phyloP scores from a whole-genome alignment of 2,329 filamentous ascomycete genomes.

The Colletotrichum sp. region DNA sequence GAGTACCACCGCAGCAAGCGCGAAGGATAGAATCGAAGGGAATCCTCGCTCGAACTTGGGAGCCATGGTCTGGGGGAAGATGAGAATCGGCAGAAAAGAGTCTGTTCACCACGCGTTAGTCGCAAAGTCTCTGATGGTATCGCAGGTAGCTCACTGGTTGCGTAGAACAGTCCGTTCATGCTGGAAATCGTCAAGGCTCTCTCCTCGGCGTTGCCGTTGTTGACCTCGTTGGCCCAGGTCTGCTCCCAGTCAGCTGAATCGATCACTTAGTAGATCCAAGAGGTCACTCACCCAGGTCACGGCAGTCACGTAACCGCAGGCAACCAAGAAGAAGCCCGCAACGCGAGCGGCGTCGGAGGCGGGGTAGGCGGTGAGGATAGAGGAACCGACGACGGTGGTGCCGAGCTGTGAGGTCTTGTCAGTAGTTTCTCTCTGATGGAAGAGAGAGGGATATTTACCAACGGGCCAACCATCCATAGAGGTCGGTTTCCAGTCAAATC shows the following conservation, averaged over 20 bases:
- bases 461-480: not conserved
- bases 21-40: not conserved
- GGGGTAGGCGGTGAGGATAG: not conserved
- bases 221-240: conserved; percentile 38
- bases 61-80: conserved; percentile 36
- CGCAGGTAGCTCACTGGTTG: not conserved
- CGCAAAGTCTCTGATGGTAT: no score
- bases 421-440: not conserved
- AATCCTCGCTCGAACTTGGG: conserved; percentile 27
- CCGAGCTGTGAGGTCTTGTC: not conserved
- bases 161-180: conserved; percentile 38
- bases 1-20: not conserved
- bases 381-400: conserved; percentile 6
- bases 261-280: fast-evolving
- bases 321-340: not conserved
- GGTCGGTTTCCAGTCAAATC: not conserved
- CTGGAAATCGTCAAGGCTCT: conserved; percentile 34
- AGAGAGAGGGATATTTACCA: not conserved
- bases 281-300: not conserved
- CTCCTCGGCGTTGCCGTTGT: conserved; percentile 34
- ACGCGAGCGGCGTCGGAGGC: not conserved
- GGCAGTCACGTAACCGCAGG: conserved; percentile 1
- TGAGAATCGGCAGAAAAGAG: conserved; percentile 36
- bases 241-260: conserved; percentile 2
- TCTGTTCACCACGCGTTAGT: conserved; percentile 7